Base-by-base conservation (phyloP, 73 alveolate species). In the Paraurostyla sp. region DNA sequence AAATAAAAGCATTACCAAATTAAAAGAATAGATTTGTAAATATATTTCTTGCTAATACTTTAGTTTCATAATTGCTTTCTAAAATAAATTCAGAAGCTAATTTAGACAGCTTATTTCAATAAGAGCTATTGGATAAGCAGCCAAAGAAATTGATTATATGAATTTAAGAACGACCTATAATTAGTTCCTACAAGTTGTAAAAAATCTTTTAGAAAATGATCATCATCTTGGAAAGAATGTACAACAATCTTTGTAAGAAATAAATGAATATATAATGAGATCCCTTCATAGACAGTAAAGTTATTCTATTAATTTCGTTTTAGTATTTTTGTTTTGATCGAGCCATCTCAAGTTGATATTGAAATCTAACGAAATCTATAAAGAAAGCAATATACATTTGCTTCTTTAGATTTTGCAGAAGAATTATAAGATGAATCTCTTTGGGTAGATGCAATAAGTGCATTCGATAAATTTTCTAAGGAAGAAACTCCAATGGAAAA, bases 401-500 rank as follows among this genome's bases (percentile, higher is more conserved):
- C 27, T 20, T 15, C 45, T 43, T 35, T 51, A 54, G 78, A 78
- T 54, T 52, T 78, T 41, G 43, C 76, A 7, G 18, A n/a, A 32
- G 89, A 78, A 36, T 43, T 78, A 9, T 54, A 78, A 52, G 89
- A 78, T 23, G 89, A 78, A 25, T 16, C 89, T 20, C 42, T 78
- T 15, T 78, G 89, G 89, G 13, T 54, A 9, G 80, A 51, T 22
- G 89, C 89, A 1, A 78, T 78, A 0, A 22, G 57, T 40, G 60
- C 89, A 9, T 78, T 78, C 58, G 89, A 78, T 40, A 54, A 54
- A 25, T 49, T 78, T 25, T n/a, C 50, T 13, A 78, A 78, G 40
- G 89, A 78, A 38, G 89, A 78, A 45, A 78, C 89, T 3, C 89
- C 89, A 18, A 40, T 78, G 60, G 89, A 54, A 32, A 78, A 78